A percentile compares a stretch with the other conserved stretches of the same genome.
Evolutionary conservation across 1,139 yeast genomes (phyloP).

Genomic region (Ogataea hybrid): DNA sequence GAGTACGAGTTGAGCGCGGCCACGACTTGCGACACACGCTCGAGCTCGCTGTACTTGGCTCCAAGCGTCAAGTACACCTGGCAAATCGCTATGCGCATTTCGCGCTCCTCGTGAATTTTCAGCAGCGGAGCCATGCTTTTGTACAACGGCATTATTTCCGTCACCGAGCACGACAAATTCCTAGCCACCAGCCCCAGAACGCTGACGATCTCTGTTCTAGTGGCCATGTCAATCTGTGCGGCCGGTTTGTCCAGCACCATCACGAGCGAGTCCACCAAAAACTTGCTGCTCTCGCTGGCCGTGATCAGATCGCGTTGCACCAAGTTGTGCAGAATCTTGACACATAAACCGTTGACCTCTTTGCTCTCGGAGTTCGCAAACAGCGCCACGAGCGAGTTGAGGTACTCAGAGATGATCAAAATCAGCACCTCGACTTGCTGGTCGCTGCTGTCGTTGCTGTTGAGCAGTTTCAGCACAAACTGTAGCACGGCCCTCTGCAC

Average conservation of each 20-base stretch:
- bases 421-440: conserved; percentile 49
- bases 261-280: conserved; percentile 58
- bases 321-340: conserved; percentile 52
- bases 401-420: conserved; percentile 53
- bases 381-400: conserved; percentile 49
- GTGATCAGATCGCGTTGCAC: conserved; percentile 61
- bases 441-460: conserved; percentile 39
- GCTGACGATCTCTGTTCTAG: conserved; percentile 57
- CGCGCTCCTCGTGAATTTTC: conserved; percentile 54
- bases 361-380: conserved; percentile 43
- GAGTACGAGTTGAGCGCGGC: conserved; percentile 71
- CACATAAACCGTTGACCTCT: conserved; percentile 52
- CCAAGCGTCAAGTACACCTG: conserved; percentile 62
- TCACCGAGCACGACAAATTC: conserved; percentile 52
- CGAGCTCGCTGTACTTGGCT: conserved; percentile 43
- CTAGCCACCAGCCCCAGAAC: conserved; percentile 40
- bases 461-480: conserved; percentile 43
- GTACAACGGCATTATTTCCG: conserved; percentile 54
- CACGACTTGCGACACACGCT: conserved; percentile 48
- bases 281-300: conserved; percentile 52
- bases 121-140: conserved; percentile 58
- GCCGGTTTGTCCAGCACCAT: conserved; percentile 62
- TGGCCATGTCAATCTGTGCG: conserved; percentile 48
- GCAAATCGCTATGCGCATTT: conserved; percentile 60
- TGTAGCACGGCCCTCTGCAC: conserved; percentile 59